phyloP scores from a whole-genome alignment of 2,329 filamentous ascomycete genomes.

The Fusarium proliferatum region DNA sequence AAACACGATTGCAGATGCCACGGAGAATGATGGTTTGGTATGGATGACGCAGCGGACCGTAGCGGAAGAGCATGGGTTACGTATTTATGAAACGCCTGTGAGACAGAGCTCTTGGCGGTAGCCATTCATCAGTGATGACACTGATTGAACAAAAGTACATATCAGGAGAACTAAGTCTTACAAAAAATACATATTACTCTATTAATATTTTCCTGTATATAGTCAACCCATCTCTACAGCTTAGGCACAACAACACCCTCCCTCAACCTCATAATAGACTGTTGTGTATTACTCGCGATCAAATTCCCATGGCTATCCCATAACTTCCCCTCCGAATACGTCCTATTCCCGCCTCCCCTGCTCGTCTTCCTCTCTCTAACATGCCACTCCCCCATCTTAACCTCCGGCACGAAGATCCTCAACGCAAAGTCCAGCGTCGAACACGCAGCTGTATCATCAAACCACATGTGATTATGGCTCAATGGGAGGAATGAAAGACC shows the following conservation, averaged over 20 bases:
- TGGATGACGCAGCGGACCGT: too few species aligned
- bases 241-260: slow-evolving; percentile 17
- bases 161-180: too few species aligned
- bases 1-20: too few species aligned
- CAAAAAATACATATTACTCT: not conserved
- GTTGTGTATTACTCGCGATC: slow-evolving; percentile 61
- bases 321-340: slow-evolving; percentile 57
- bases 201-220: not conserved
- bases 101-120: too few species aligned
- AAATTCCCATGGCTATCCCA: slow-evolving; percentile 58
- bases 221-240: not conserved
- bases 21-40: too few species aligned
- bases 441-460: slow-evolving; percentile 57
- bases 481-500: slow-evolving; percentile 58
- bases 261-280: slow-evolving; percentile 50
- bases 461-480: slow-evolving; percentile 54
- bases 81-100: too few species aligned
- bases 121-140: too few species aligned
- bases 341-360: slow-evolving; percentile 54
- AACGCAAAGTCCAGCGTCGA: slow-evolving; percentile 63
- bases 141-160: too few species aligned
- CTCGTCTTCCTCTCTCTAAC: slow-evolving; percentile 55
- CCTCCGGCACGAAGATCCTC: slow-evolving; percentile 53
- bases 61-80: too few species aligned
- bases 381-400: slow-evolving; percentile 57